Evolutionary conservation across 768 basidiomycete species (phyloP), one percentile per base, ranked within the genome.

Genomic region (Inosperma sp.): DNA sequence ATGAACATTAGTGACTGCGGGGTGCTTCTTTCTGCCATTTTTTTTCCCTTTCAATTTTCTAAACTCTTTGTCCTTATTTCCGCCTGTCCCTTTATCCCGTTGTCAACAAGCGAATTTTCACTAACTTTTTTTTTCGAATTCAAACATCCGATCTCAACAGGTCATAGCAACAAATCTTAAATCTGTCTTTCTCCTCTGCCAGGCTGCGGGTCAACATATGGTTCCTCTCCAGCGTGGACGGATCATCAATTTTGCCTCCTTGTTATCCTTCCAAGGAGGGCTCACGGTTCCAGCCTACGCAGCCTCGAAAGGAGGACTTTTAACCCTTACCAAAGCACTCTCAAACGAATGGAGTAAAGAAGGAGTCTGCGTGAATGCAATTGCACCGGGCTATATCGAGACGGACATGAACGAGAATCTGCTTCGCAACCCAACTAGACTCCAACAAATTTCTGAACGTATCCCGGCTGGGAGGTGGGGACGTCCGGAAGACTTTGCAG

Each of bases 341-440:
- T 84, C 86, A 60, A 96, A 96, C 67, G 93, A 95, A 66, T 96
- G 93, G 93, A 86, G 88, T 53, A 77, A 78, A 60, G 80, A 88
- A 59, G 91, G 90, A 57, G 81, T 95, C 46, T 86, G 92, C 65
- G 90, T 94, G 14, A 93, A 94, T 63, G 86, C 79, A 19, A 88
- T 95, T 56, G 84, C 84, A 57, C 91, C 91, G 25, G 92, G 91
- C 26, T 93, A 93, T 67, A 84, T 94, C 60, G 78, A 79, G 22
- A 95, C 92, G 29, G 93, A 95, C 59, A 93, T 93, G 87, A 78
- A 78, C 61, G 74, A 73, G 57, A 68, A 65, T 42, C 67, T 80
- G 16, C 68, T 81, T 22, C 66, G 66, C 21, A 80, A 88, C 66
- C 81, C 82, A n/a, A 72, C 72, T 17, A 79, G 86, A 36, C 68